Evolutionary conservation across 2,329 filamentous ascomycete genomes (phyloP), one percentile per base, ranked within the genome.

Genomic region (Stagonosporopsis cucurbitacearum): DNA sequence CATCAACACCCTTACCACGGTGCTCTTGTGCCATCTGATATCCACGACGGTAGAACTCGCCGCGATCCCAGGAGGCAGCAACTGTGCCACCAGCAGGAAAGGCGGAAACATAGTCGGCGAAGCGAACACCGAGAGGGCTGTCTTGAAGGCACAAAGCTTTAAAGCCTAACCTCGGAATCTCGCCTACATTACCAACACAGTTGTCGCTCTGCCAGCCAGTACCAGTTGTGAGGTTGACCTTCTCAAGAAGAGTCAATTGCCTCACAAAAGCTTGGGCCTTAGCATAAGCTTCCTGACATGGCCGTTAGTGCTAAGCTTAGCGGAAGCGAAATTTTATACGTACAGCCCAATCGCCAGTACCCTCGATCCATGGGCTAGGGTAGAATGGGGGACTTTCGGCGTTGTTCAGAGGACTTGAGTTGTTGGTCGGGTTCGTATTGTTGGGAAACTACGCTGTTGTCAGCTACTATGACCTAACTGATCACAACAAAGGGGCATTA

Each of bases 141-240:
- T 96, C 93, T 68, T 96, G 92, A 80, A 95, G 79, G 74, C 93
- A 97, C n/a, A 96, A 79, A 23, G 86, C 82, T 64, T 84, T 86
- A 65, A 92, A 83, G 11, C 87, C 88, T 5, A 92, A 78, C 33
- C 88, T 83, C 15, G 89, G 89, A 37, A 92, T 82, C 6, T 88
- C 80, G 36, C 90, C 90, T 28, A 71, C 75, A 65, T 95, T 88
- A 58, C 92, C 92, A 12, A 96, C 91, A 66, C 71, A 74, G 20
- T 68, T 64, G 46, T 73, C 70, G 39, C 70, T 69, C 36, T 64
- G 86, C 75, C 78, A 94, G 85, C 92, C 92, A 61, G 89, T 85
- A 74, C 94, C 94, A 0, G 93, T 97, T 2, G 94, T 98, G 62
- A 99, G 75, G 75, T 98, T 98, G 76, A 98, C 92, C 79, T 96